phyloP scores from a whole-genome alignment of 2,329 filamentous ascomycete genomes.

The Aureobasidium sp. region DNA sequence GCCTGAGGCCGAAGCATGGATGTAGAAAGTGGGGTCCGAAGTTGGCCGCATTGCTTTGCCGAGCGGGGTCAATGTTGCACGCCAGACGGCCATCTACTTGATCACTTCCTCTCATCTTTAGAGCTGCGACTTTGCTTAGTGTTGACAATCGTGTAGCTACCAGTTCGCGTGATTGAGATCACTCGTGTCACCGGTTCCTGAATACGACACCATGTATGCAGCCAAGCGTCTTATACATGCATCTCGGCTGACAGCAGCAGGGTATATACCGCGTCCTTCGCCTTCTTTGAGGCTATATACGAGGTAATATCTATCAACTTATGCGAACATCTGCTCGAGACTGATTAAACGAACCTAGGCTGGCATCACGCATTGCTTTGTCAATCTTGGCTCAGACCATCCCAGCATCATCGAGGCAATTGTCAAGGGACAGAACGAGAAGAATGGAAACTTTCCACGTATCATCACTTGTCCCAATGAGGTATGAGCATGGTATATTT shows the following conservation, averaged over 20 bases:
- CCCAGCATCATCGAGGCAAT: slow-evolving; percentile 76
- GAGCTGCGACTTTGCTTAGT: slow-evolving; percentile 5
- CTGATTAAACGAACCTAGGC: slow-evolving; percentile 30
- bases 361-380: slow-evolving; percentile 54
- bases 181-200: not conserved
- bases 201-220: slow-evolving; percentile 5
- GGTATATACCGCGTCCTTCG: slow-evolving; percentile 66
- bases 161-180: not conserved
- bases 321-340: not conserved
- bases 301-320: slow-evolving; percentile 41
- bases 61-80: slow-evolving; percentile 7
- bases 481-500: slow-evolving; percentile 37
- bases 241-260: slow-evolving; percentile 21
- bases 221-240: not conserved
- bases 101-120: not conserved
- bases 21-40: slow-evolving; percentile 5
- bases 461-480: slow-evolving; percentile 78
- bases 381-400: slow-evolving; percentile 65
- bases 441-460: slow-evolving; percentile 56
- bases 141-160: not conserved
- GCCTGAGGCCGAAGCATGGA: not conserved
- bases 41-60: not conserved
- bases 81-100: not conserved
- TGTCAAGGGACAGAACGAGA: slow-evolving; percentile 65
- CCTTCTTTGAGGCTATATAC: slow-evolving; percentile 77